Base-by-base conservation (phyloP, 2,329 filamentous ascomycete genomes). In the Cladosporium sp. region DNA sequence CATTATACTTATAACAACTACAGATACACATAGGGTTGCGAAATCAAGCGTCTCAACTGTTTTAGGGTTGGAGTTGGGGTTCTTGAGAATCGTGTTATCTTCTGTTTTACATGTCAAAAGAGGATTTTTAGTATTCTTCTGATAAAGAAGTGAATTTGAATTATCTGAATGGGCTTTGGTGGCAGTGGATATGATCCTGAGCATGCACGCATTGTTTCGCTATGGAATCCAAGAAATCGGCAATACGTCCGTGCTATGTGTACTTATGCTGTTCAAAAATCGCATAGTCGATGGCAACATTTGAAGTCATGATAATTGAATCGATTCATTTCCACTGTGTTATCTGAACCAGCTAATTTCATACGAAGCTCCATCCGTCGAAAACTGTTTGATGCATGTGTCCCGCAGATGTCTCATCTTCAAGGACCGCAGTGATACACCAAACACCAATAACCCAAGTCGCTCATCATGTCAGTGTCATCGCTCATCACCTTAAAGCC, bases 41-140 rank as follows among this genome's bases (percentile, higher is more conserved):
- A 24, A n/a, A 47, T 47, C n/a, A 11, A 47, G n/a, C 8, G 4
- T 24, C n/a, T 12, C 10, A 12, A 21, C 8, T 12, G 3, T 6
- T 21, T 47, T 47, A 47, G 41, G 41, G 41, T 47, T 47, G n/a
- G 41, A 47, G 41, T 47, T 47, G 10, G 41, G 41, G 41, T 47
- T 7, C 3, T 7, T 7, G 1, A 3, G 12, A 21, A 21, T 21
- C 3, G 3, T 7, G n/a, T 12, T 47, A 47, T 47, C 10, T 11
- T 21, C 10, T 24, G 3, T 21, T 11, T 4, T 21, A 11, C 14
- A n/a, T 8, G n/a, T 12, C n/a, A n/a, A 21, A 47, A 7, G n/a
- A 18, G n/a, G n/a, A 24, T 24, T 24, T 24, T 24, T 24, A 24
- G 24, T 24, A 24, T 24, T 24, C 24, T 24, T 24, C 24, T 2